phyloP scores from a whole-genome alignment of 1,139 yeast genomes.

The Yamadazyma blattariae region DNA sequence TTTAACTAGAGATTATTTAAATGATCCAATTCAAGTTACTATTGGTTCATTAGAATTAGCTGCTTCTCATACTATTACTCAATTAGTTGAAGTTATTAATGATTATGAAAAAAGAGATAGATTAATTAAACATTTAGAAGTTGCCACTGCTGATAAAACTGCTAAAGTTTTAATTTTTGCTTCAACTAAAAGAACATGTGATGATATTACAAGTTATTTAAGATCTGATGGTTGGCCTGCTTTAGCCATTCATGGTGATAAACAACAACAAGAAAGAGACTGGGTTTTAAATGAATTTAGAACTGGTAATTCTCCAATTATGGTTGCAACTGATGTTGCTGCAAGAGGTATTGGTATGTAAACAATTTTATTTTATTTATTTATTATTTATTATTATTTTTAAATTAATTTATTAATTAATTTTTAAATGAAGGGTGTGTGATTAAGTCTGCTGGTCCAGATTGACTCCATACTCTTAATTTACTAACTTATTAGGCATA shows the following conservation, averaged over 20 bases:
- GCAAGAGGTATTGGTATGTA: slow-evolving; percentile 99
- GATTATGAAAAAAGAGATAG: slow-evolving; percentile 94
- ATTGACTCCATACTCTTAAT: too few relatives aligned
- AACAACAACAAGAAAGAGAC: slow-evolving; percentile 96
- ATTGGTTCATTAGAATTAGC: slow-evolving; percentile 93
- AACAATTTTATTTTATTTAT: not conserved
- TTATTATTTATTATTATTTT: too few relatives aligned
- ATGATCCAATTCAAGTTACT: slow-evolving; percentile 93
- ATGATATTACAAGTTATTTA: slow-evolving; percentile 85
- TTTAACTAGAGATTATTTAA: slow-evolving; percentile 85
- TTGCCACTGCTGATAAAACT: slow-evolving; percentile 73
- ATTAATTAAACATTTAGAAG: slow-evolving; percentile 77
- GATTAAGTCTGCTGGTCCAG: too few relatives aligned
- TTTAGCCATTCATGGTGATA: slow-evolving; percentile 98
- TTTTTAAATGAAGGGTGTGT: too few relatives aligned
- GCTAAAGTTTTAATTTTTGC: slow-evolving; percentile 86
- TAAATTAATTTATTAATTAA: too few relatives aligned
- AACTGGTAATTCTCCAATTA: slow-evolving; percentile 87
- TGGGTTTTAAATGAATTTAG: slow-evolving; percentile 96
- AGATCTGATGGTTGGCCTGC: slow-evolving; percentile 99
- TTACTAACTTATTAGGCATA: too few relatives aligned
- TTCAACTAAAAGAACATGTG: slow-evolving; percentile 96
- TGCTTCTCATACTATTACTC: slow-evolving; percentile 95
- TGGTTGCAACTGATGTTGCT: slow-evolving; percentile 99
- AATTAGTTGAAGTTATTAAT: slow-evolving; percentile 84